A percentile compares a stretch with the other conserved stretches of the same genome.
Conservation (phyloP, 441 rosid species). For the Adansonia gregorii region DNA sequence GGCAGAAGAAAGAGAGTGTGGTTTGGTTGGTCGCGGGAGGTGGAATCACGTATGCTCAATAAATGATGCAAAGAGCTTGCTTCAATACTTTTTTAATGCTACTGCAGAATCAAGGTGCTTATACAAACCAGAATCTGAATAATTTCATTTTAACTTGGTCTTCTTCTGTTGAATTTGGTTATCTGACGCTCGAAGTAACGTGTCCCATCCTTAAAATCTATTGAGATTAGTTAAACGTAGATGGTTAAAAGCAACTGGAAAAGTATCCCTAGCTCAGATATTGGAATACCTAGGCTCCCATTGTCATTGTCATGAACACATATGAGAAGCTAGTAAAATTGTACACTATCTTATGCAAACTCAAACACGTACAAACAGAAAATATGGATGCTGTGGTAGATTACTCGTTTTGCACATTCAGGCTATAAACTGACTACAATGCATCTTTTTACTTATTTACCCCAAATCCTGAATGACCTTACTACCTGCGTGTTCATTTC, state of each 20-base stretch:
- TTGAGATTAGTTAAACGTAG: conserved; percentile 4
- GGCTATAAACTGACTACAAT: background rate
- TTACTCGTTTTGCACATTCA: conserved; percentile 1
- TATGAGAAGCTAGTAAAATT: conserved; percentile 3
- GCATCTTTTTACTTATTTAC: conserved; percentile 11
- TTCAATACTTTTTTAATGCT: conserved; percentile 60
- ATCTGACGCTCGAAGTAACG: background rate
- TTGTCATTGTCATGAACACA: background rate
- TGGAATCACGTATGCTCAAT: conserved; percentile 64
- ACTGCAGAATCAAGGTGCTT: conserved; percentile 63
- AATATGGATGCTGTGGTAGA: conserved; percentile 3
- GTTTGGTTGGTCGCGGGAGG: conserved; percentile 52
- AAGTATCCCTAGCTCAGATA: conserved; percentile 5
- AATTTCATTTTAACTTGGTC: background rate
- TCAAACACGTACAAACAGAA: background rate
- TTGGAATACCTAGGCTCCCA: background rate
- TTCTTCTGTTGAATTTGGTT: conserved; percentile 8
- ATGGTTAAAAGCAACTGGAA: conserved; percentile 1
- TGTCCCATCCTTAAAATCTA: background rate
- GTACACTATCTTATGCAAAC: background rate
- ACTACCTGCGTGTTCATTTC: background rate
- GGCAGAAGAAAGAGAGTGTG: conserved; percentile 69
- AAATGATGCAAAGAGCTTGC: conserved; percentile 69
- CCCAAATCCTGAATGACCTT: conserved; percentile 8
- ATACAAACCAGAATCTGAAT: conserved; percentile 24